phyloP scores from a whole-genome alignment of 78 protist species.

The Paulinella micropora region DNA sequence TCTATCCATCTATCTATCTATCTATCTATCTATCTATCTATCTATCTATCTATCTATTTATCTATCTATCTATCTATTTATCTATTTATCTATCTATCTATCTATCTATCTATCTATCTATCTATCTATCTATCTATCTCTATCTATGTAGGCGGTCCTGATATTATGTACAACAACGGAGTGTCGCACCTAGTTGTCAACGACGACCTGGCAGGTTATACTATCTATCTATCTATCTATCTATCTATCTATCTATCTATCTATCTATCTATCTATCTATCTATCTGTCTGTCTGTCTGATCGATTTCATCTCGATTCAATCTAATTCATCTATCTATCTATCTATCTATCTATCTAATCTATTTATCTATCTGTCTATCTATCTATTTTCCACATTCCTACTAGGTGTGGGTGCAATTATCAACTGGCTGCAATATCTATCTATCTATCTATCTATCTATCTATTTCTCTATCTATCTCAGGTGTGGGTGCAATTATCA shows the following conservation, averaged over 20 bases:
- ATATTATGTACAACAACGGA: conserved; percentile 84
- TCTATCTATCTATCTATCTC: too few relatives aligned
- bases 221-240: too few relatives aligned
- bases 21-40: too few relatives aligned
- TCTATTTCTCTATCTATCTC: too few relatives aligned
- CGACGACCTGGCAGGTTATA: conserved; percentile 70
- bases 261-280: too few relatives aligned
- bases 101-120: too few relatives aligned
- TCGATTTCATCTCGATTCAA: too few relatives aligned
- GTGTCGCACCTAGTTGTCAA: conserved; percentile 62
- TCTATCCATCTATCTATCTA: too few relatives aligned
- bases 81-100: neutral
- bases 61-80: neutral
- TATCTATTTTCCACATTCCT: neutral
- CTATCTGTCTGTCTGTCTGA: too few relatives aligned
- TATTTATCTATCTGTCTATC: neutral
- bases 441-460: neutral
- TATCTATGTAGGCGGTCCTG: neutral
- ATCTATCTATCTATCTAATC: neutral
- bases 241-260: too few relatives aligned
- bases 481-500: too few relatives aligned
- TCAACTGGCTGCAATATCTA: neutral
- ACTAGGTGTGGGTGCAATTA: neutral
- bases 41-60: neutral
- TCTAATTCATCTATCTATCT: neutral